A percentile compares a stretch with the other conserved stretches of the same genome.
phyloP scores from a whole-genome alignment of 148 eudicot species.

The Tetragonia tetragonoides region DNA sequence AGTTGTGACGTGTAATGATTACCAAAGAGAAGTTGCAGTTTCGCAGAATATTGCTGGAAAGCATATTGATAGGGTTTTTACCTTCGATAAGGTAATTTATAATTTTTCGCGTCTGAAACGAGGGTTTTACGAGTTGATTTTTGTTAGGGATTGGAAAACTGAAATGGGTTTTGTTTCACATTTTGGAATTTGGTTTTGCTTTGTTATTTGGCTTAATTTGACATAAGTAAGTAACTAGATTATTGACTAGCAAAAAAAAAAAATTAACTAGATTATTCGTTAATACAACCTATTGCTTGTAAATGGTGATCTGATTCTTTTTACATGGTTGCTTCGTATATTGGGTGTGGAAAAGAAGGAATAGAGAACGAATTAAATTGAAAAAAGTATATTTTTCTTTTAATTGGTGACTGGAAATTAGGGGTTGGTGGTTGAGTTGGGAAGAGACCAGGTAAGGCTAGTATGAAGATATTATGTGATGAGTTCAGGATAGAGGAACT shows the following conservation, averaged over 20 bases:
- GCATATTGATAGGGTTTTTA: slow-evolving; percentile 79
- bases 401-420: background rate
- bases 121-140: background rate
- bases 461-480: too few species aligned
- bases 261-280: background rate
- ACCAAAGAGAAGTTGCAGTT: slow-evolving; percentile 79
- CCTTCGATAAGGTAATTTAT: slow-evolving; percentile 72
- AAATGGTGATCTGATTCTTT: background rate
- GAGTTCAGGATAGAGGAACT: too few species aligned
- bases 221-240: background rate
- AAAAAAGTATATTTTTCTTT: too few species aligned
- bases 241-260: too few species aligned
- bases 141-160: background rate
- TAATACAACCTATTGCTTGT: background rate
- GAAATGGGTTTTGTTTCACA: background rate
- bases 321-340: too few species aligned
- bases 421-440: background rate
- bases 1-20: slow-evolving; percentile 84
- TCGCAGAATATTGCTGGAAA: slow-evolving; percentile 94
- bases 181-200: background rate
- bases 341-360: too few species aligned
- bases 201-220: background rate
- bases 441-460: background rate
- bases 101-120: too few species aligned
- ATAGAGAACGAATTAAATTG: too few species aligned